Conservation (phyloP, 495 filamentous ascomycete species). For the Aspergillus cavernicola region DNA sequence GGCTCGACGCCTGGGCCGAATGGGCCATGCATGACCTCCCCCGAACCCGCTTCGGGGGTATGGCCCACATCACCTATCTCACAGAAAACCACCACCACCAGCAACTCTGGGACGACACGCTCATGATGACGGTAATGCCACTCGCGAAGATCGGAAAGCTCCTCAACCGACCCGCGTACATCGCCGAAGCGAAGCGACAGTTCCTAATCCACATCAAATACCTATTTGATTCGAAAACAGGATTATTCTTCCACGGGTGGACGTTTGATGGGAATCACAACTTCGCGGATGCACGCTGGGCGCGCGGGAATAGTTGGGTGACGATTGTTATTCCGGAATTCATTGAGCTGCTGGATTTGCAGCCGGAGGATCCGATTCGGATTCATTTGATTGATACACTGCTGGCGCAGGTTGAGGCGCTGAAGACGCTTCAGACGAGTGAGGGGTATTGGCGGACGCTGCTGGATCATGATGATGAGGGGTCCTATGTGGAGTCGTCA, state of each 20-base stretch:
- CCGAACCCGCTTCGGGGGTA: conserved; percentile 65
- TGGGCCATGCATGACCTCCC: conserved; percentile 72
- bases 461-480: conserved; percentile 50
- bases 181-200: conserved; percentile 70
- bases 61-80: conserved; percentile 70
- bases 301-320: conserved; percentile 63
- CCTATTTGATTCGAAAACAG: conserved; percentile 61
- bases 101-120: conserved; percentile 74
- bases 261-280: conserved; percentile 58
- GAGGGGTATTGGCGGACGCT: conserved; percentile 67
- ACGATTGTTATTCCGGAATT: conserved; percentile 74
- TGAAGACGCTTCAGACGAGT: conserved; percentile 50
- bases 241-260: conserved; percentile 74
- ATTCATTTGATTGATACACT: conserved; percentile 58
- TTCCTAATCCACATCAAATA: conserved; percentile 71
- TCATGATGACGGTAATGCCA: conserved; percentile 79
- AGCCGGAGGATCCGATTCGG: conserved; percentile 54
- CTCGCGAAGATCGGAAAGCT: conserved; percentile 70
- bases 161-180: conserved; percentile 58
- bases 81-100: conserved; percentile 51
- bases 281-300: conserved; percentile 68
- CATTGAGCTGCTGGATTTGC: conserved; percentile 60
- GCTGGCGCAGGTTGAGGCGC: conserved; percentile 57
- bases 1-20: conserved; percentile 71
- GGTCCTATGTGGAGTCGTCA: conserved; percentile 64